phyloP scores from a whole-genome alignment of 2,329 filamentous ascomycete species.

The Paramyrothecium sp. region DNA sequence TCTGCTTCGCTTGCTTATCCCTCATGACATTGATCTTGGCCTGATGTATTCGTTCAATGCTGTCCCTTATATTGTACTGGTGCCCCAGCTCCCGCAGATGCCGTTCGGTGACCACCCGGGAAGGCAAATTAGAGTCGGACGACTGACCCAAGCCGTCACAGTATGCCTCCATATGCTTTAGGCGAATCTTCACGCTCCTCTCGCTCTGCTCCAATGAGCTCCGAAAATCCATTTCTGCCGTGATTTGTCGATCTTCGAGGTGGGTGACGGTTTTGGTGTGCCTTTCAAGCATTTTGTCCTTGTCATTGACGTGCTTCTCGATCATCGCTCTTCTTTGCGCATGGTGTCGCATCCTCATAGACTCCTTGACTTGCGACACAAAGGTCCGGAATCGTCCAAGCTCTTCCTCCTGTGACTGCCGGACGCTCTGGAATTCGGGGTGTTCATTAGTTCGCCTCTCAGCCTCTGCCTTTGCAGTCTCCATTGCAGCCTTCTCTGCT shows the following conservation, averaged over 20 bases:
- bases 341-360: slow-evolving; percentile 50
- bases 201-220: slow-evolving; percentile 54
- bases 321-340: slow-evolving; percentile 44
- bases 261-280: slow-evolving; percentile 52
- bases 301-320: slow-evolving; percentile 45
- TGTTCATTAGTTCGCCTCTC: slow-evolving; percentile 44
- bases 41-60: slow-evolving; percentile 57
- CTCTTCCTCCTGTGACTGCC: slow-evolving; percentile 46
- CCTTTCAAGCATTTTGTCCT: slow-evolving; percentile 52
- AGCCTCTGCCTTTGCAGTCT: slow-evolving; percentile 42
- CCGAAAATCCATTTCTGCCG: slow-evolving; percentile 60
- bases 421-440: slow-evolving; percentile 42
- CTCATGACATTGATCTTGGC: slow-evolving; percentile 64
- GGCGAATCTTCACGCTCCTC: slow-evolving; percentile 52
- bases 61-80: slow-evolving; percentile 60
- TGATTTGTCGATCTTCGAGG: slow-evolving; percentile 61
- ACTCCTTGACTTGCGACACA: slow-evolving; percentile 44
- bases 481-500: slow-evolving; percentile 42
- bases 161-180: slow-evolving; percentile 68
- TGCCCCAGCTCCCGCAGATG: slow-evolving; percentile 58
- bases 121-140: slow-evolving; percentile 37
- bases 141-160: slow-evolving; percentile 52
- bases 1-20: slow-evolving; percentile 60
- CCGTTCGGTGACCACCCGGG: slow-evolving; percentile 56
- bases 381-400: slow-evolving; percentile 51